Conservation (phyloP, 768 basidiomycete species). For the Leucosporidium scottii region DNA sequence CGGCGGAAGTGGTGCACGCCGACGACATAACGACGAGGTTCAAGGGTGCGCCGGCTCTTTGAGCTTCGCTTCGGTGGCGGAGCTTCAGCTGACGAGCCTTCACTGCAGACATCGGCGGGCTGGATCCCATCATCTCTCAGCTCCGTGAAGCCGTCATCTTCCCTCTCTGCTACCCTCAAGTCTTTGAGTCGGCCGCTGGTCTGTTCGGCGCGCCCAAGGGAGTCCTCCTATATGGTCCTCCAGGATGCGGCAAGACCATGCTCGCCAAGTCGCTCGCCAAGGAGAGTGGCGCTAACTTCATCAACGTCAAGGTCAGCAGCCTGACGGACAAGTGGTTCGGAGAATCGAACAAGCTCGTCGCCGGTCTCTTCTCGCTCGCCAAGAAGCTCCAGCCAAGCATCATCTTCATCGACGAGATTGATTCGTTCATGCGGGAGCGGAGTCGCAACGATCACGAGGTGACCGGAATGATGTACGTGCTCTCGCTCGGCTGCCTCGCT, state of each 20-base stretch:
- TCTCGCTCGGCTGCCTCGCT: neutral
- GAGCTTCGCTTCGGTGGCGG: neutral
- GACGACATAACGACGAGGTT: conserved; percentile 76
- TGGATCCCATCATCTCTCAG: conserved; percentile 80
- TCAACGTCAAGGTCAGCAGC: conserved; percentile 70
- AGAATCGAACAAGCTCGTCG: conserved; percentile 90
- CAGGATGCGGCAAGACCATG: conserved; percentile 99
- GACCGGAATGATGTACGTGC: conserved; percentile 70
- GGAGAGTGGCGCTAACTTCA: conserved; percentile 94
- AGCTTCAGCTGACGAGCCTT: conserved; percentile 29
- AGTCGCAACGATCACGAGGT: conserved; percentile 89
- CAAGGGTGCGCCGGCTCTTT: conserved; percentile 50
- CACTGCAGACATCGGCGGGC: conserved; percentile 72
- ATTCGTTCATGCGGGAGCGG: conserved; percentile 84
- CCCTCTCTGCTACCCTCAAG: conserved; percentile 79
- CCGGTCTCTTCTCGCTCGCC: conserved; percentile 78
- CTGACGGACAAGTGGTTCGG: conserved; percentile 58
- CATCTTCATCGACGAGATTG: conserved; percentile 98
- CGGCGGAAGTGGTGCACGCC: conserved; percentile 85
- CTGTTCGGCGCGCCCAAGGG: conserved; percentile 90
- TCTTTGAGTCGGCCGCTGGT: conserved; percentile 70
- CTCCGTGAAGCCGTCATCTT: conserved; percentile 94
- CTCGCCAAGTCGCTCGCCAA: conserved; percentile 97
- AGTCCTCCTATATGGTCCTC: conserved; percentile 89
- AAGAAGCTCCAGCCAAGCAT: conserved; percentile 88